Conservation (phyloP, 2,329 filamentous ascomycete species). For the Thelonectria olida region DNA sequence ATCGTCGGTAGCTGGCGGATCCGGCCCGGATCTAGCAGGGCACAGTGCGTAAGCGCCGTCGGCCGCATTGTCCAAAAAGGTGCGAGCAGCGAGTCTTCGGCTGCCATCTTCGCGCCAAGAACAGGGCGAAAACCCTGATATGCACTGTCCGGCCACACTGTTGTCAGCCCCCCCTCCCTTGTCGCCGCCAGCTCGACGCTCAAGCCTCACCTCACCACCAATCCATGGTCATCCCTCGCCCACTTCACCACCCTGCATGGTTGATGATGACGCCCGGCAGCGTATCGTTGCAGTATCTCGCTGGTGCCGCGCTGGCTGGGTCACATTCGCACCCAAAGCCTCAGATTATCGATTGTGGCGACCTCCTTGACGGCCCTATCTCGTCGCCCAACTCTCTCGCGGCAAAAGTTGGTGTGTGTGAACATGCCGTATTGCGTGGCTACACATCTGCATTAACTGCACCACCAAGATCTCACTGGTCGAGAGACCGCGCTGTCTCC, state of each 20-base stretch:
- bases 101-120: background rate
- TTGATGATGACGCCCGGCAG: constrained; percentile 27
- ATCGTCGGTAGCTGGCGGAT: background rate
- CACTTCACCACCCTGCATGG: constrained; percentile 39
- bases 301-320: constrained; percentile 12
- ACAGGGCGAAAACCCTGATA: background rate
- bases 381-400: background rate
- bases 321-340: background rate
- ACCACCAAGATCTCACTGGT: background rate
- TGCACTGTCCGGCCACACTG: constrained; percentile 31
- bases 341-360: constrained; percentile 8
- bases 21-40: constrained; percentile 5
- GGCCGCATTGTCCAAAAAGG: background rate
- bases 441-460: background rate
- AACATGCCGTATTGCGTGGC: background rate
- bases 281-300: constrained; percentile 38
- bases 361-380: background rate
- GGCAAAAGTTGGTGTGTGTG: background rate
- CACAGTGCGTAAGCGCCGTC: constrained; percentile 17
- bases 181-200: background rate
- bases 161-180: constrained; percentile 5
- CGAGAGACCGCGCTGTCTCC: background rate
- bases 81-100: background rate
- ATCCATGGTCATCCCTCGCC: constrained; percentile 22
- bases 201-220: constrained; percentile 1